A percentile compares a stretch with the other conserved stretches of the same genome.
These are phyloP conservation scores for Postia placenta DNA, from an alignment of 768 basidiomycete genomes.

Conservation along the genomic window DNA sequence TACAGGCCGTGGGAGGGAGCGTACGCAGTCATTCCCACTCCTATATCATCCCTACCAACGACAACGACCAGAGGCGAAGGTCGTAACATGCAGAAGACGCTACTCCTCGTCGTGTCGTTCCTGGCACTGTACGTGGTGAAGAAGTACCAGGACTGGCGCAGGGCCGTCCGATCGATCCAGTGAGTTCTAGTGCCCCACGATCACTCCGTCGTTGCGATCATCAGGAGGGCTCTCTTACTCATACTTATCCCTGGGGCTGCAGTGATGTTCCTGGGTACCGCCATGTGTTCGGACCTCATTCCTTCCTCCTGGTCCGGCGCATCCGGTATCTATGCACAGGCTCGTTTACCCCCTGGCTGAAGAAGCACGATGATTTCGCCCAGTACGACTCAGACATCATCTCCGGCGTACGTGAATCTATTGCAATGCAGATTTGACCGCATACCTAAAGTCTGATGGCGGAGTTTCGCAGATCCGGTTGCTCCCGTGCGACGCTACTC, in stretches of 20 bases:
- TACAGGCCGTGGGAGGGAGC: too few species aligned
- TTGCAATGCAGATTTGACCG: background rate
- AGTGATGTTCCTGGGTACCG: slow-evolving; percentile 14
- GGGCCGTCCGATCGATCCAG: slow-evolving; percentile 15
- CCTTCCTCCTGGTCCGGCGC: slow-evolving; percentile 11
- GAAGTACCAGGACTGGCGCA: slow-evolving; percentile 10
- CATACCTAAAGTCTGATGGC: background rate
- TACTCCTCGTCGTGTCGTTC: slow-evolving; percentile 9
- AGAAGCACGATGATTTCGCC: slow-evolving; percentile 19
- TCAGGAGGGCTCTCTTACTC: background rate
- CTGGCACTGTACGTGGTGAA: slow-evolving; percentile 11
- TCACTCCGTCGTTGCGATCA: background rate
- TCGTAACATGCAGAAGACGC: background rate
- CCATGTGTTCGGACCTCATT: slow-evolving; percentile 10
- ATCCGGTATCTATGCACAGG: slow-evolving; percentile 16
- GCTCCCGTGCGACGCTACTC: background rate
- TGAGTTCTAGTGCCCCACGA: slow-evolving; percentile 10
- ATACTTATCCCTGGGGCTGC: background rate
- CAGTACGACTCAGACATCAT: slow-evolving; percentile 19
- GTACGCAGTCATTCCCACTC: too few species aligned
- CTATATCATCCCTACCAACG: too few species aligned
- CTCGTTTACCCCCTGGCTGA: slow-evolving; percentile 9
- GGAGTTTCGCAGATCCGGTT: background rate
- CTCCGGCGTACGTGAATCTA: slow-evolving; percentile 10
- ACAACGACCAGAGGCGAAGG: too few species aligned